phyloP scores from a whole-genome alignment of 306 rosid genomes.

The Neltuma alba region DNA sequence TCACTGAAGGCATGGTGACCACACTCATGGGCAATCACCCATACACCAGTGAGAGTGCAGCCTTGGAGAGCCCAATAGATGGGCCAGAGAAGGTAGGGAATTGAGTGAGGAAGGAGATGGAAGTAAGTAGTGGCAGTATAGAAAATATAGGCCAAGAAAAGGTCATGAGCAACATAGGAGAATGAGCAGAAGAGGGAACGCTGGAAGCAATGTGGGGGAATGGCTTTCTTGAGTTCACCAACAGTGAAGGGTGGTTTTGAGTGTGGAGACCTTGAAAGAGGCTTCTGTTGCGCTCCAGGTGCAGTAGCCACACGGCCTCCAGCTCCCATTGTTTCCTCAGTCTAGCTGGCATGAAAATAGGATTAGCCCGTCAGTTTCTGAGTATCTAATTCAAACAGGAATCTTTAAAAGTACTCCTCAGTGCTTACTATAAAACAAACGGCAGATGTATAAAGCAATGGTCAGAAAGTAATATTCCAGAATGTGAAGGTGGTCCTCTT shows the following conservation, averaged over 20 bases:
- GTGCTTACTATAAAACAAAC: slow-evolving; percentile 1
- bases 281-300: slow-evolving; percentile 7
- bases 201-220: slow-evolving; percentile 71
- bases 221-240: slow-evolving; percentile 65
- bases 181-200: slow-evolving; percentile 66
- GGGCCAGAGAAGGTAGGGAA: slow-evolving; percentile 61
- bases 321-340: slow-evolving; percentile 35
- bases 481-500: slow-evolving; percentile 20
- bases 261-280: slow-evolving; percentile 51
- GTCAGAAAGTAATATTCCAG: neutral
- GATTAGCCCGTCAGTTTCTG: slow-evolving; percentile 7
- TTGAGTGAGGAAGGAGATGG: slow-evolving; percentile 54
- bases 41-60: slow-evolving; percentile 60
- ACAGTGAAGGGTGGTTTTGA: slow-evolving; percentile 68
- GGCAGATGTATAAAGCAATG: slow-evolving; percentile 11
- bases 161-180: slow-evolving; percentile 56
- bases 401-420: slow-evolving; percentile 4
- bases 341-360: slow-evolving; percentile 10
- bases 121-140: slow-evolving; percentile 51
- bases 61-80: slow-evolving; percentile 71
- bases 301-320: slow-evolving; percentile 22
- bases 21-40: slow-evolving; percentile 90
- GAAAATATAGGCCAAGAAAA: slow-evolving; percentile 35
- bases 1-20: slow-evolving; percentile 87
- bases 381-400: neutral